Percentiles rank a stretch among this genome's conserved stretches.
Evolutionary conservation across 106 monocot genomes (phyloP).

Genomic region (Dioscorea dumetorum): DNA sequence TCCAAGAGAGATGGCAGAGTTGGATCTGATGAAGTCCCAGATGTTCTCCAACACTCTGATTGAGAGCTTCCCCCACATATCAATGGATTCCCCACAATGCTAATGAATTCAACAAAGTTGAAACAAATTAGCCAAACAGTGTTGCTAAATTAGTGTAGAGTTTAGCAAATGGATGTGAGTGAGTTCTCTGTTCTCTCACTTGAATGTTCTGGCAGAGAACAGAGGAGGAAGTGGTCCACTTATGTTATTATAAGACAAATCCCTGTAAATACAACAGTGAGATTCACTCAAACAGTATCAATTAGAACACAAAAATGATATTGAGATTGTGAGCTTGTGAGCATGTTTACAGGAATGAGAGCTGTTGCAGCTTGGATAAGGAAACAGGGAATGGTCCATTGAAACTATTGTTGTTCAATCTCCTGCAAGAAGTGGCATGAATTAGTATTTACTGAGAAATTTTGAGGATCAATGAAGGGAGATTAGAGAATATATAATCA

Average conservation of each 20-base stretch:
- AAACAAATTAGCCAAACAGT: neutral
- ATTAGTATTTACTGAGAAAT: neutral
- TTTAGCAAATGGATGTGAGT: neutral
- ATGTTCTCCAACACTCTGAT: constrained; percentile 45
- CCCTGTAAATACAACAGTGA: constrained; percentile 35
- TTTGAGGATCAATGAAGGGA: neutral
- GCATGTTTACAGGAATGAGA: constrained; percentile 62
- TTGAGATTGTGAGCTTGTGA: too few species aligned
- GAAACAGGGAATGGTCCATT: constrained; percentile 64
- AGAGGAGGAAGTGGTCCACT: constrained; percentile 68
- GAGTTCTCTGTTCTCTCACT: constrained; percentile 28
- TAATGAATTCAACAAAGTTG: neutral
- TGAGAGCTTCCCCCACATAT: constrained; percentile 57
- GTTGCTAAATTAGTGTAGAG: neutral
- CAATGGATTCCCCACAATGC: constrained; percentile 38
- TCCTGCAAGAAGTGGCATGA: constrained; percentile 25
- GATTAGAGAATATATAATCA: constrained; percentile 27
- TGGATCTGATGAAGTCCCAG: constrained; percentile 15
- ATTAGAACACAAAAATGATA: too few species aligned
- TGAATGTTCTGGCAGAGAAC: constrained; percentile 87
- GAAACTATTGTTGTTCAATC: constrained; percentile 96
- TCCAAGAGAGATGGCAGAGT: constrained; percentile 43
- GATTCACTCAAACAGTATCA: too few species aligned
- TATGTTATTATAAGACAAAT: constrained; percentile 94
- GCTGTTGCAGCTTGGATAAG: constrained; percentile 62